Conservation (phyloP, 306 rosid species). For the Gastrolobium bilobum region DNA sequence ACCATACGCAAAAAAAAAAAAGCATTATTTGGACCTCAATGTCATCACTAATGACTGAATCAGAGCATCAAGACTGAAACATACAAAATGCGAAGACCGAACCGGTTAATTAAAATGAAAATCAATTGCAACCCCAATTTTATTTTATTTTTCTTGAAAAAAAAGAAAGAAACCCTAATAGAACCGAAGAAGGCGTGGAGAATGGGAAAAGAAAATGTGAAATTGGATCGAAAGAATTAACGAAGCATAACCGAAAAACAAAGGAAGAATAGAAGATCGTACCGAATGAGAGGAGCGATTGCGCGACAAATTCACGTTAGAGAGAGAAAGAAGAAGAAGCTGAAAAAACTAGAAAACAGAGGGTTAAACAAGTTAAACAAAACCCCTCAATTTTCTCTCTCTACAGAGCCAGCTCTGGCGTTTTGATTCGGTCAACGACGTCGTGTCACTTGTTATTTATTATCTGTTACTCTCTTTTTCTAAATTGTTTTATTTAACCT, state of each 20-base stretch:
- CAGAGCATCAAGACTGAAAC: slow-evolving; percentile 24
- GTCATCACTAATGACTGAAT: neutral
- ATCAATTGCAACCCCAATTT: neutral
- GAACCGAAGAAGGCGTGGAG: neutral
- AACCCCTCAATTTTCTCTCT: slow-evolving; percentile 28
- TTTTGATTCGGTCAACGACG: neutral
- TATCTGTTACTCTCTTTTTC: neutral
- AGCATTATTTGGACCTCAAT: slow-evolving; percentile 44
- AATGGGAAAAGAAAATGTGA: neutral
- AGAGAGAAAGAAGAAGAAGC: neutral
- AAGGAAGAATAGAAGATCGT: neutral
- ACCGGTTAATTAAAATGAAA: neutral
- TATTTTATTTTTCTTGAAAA: neutral
- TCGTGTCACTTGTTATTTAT: neutral
- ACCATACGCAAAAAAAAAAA: slow-evolving; percentile 47
- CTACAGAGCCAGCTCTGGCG: neutral
- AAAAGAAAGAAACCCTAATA: slow-evolving; percentile 1
- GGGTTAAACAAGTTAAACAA: neutral
- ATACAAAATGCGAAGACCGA: neutral
- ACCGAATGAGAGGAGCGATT: slow-evolving; percentile 35
- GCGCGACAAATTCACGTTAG: neutral
- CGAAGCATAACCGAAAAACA: neutral
- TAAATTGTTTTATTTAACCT: too few relatives aligned
- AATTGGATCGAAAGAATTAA: neutral
- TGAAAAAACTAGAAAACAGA: neutral